Percentiles rank a stretch among this genome's conserved stretches.
These are phyloP conservation scores for Puccinia horiana DNA, from an alignment of 1,284 basidiomycete species.

Conservation along the genomic window DNA sequence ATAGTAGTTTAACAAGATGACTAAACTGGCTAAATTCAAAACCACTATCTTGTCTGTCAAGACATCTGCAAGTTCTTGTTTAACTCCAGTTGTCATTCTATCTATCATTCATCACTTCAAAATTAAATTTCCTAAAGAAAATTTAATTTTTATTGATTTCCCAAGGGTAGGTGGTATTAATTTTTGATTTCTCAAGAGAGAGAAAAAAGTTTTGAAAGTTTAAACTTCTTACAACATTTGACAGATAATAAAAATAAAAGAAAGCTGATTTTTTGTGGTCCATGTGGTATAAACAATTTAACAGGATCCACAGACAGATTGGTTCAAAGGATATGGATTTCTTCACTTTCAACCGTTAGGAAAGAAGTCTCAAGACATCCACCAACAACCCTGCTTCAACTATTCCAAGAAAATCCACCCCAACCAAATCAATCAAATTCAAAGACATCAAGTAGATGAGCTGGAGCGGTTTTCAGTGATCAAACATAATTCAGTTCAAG, in stretches of 20 bases:
- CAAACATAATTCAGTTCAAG: constrained; percentile 3
- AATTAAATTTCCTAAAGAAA: background rate
- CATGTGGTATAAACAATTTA: background rate
- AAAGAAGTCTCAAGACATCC: background rate
- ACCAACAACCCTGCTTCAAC: background rate
- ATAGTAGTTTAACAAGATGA: background rate
- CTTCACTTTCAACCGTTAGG: background rate
- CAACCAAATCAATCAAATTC: background rate
- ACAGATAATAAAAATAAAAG: too few relatives aligned
- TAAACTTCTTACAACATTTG: too few relatives aligned
- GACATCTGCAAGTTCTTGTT: background rate
- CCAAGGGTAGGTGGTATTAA: background rate
- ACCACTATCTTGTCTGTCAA: background rate
- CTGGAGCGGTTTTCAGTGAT: background rate
- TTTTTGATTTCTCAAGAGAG: too few relatives aligned
- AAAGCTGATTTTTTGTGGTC: background rate
- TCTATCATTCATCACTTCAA: constrained; percentile 3
- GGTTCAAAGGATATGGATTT: constrained; percentile 9
- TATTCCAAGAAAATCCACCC: background rate
- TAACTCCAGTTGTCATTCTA: background rate
- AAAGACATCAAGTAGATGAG: background rate
- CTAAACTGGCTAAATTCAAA: background rate
- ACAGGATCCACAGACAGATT: constrained; percentile 2
- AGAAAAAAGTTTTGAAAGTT: too few relatives aligned
- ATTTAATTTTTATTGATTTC: background rate